Percentiles rank a stretch among this genome's conserved stretches.
These are phyloP conservation scores for Inga laurina DNA, from an alignment of 306 rosid genomes.

Conservation along the genomic window DNA sequence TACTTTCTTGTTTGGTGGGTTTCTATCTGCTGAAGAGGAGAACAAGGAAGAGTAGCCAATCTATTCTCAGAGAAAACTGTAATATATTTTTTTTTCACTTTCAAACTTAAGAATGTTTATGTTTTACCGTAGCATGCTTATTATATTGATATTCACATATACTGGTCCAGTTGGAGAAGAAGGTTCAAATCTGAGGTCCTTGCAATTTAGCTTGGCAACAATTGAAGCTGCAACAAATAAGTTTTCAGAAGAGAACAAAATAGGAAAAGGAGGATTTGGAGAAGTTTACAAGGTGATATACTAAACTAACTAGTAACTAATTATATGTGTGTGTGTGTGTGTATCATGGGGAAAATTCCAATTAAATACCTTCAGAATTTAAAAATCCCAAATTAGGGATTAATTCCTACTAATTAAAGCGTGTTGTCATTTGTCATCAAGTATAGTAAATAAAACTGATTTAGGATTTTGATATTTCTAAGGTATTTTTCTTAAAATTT, in stretches of 20 bases:
- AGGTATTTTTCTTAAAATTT: no score
- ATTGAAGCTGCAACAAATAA: background rate
- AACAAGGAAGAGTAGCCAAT: background rate
- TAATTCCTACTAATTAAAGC: no score
- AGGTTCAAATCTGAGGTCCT: background rate
- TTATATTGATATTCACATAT: no score
- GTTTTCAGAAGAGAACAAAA: background rate
- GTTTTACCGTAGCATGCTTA: no score
- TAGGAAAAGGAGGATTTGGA: background rate
- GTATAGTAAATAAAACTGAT: no score
- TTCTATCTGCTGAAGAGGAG: background rate
- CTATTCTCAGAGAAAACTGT: background rate
- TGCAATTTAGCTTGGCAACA: background rate
- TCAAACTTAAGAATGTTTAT: background rate
- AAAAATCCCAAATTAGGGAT: no score
- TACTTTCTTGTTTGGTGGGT: background rate
- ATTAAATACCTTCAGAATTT: no score
- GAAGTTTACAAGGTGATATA: background rate
- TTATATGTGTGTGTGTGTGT: background rate
- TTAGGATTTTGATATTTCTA: no score
- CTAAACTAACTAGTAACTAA: background rate
- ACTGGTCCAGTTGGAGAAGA: background rate
- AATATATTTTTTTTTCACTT: background rate
- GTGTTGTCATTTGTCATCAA: no score
- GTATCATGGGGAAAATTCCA: no score